Conservation (phyloP, 2,329 filamentous ascomycete species). For the Purpureocillium takamizusanense region DNA sequence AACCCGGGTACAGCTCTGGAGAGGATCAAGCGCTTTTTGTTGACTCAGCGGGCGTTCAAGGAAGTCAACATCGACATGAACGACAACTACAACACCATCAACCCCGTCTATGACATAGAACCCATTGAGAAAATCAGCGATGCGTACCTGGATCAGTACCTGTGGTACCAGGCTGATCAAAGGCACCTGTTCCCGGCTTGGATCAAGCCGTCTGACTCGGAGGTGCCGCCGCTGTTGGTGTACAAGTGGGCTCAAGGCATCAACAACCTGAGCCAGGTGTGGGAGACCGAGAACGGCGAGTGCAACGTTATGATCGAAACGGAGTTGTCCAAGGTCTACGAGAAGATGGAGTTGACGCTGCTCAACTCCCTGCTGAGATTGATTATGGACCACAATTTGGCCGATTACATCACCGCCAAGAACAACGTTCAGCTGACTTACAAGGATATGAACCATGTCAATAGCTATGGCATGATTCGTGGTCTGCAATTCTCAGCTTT, state of each 20-base stretch:
- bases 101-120: slow-evolving; percentile 97
- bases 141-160: slow-evolving; percentile 94
- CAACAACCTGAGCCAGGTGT: slow-evolving; percentile 93
- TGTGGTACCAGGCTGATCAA: slow-evolving; percentile 99
- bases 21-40: slow-evolving; percentile 91
- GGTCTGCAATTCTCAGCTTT: slow-evolving; percentile 97
- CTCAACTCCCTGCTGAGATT: slow-evolving; percentile 86
- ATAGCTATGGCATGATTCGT: slow-evolving; percentile 97
- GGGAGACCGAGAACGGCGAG: slow-evolving; percentile 88
- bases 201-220: slow-evolving; percentile 98
- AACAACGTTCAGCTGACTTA: slow-evolving; percentile 99
- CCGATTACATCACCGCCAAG: slow-evolving; percentile 98
- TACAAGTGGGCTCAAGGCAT: slow-evolving; percentile 99
- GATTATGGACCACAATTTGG: slow-evolving; percentile 99
- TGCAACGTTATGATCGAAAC: slow-evolving; percentile 99
- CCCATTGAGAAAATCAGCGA: slow-evolving; percentile 99
- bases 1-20: slow-evolving; percentile 93
- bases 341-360: slow-evolving; percentile 95
- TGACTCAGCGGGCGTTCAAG: slow-evolving; percentile 97
- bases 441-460: slow-evolving; percentile 99
- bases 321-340: slow-evolving; percentile 96
- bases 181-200: slow-evolving; percentile 93
- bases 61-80: slow-evolving; percentile 99
- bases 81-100: slow-evolving; percentile 98
- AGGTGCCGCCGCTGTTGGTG: slow-evolving; percentile 85